These are phyloP conservation scores for Trypanosoma platydactyli DNA, from an alignment of 208 protist species.

Conservation along the genomic window DNA sequence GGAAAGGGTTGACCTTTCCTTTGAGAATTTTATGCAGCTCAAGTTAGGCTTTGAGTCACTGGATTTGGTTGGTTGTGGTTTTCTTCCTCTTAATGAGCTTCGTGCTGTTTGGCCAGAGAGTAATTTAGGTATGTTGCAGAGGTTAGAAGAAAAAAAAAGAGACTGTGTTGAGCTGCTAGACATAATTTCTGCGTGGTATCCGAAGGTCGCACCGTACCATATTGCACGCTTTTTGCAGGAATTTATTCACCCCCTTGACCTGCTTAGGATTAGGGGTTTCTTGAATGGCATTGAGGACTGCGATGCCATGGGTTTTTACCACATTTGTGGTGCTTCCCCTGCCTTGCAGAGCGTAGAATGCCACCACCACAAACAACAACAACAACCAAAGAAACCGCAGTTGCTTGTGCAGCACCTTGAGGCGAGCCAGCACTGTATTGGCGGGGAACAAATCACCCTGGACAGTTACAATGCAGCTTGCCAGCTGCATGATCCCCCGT, in stretches of 20 bases:
- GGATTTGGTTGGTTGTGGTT: slow-evolving; percentile 28
- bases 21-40: slow-evolving; percentile 35
- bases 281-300: slow-evolving; percentile 32
- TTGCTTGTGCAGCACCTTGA: slow-evolving; percentile 26
- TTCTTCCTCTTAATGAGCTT: slow-evolving; percentile 25
- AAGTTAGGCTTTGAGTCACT: slow-evolving; percentile 37
- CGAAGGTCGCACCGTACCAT: slow-evolving; percentile 16
- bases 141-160: slow-evolving; percentile 21
- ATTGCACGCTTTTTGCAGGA: slow-evolving; percentile 33
- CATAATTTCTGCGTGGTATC: slow-evolving; percentile 37
- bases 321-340: slow-evolving; percentile 20
- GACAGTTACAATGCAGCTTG: slow-evolving; percentile 19
- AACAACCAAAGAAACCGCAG: neutral
- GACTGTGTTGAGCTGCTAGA: slow-evolving; percentile 29
- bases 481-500: slow-evolving; percentile 29
- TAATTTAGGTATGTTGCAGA: slow-evolving; percentile 33
- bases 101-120: slow-evolving; percentile 27
- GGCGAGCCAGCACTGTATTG: slow-evolving; percentile 21
- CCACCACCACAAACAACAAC: neutral
- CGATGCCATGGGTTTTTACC: slow-evolving; percentile 21
- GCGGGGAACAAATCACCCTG: slow-evolving; percentile 31
- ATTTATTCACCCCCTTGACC: slow-evolving; percentile 22
- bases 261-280: slow-evolving; percentile 21
- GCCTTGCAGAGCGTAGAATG: neutral
- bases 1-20: slow-evolving; percentile 18